Evolutionary conservation across 2,329 filamentous ascomycete genomes (phyloP).

Genomic region (Stachybotrys chartarum): DNA sequence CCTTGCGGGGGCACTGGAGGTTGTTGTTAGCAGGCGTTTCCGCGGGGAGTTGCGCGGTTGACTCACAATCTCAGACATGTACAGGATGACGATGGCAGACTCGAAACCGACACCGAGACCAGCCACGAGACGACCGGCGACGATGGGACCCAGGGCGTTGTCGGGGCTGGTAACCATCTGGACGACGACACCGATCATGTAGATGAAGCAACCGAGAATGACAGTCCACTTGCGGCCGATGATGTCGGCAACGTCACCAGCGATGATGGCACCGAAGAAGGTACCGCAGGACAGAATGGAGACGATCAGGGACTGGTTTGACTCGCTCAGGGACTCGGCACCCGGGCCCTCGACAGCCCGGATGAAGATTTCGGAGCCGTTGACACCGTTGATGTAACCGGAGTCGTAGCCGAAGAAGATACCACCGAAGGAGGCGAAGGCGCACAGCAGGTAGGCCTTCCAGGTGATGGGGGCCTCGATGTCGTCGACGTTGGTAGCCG

Average conservation of each 20-base stretch:
- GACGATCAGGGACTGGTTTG: constrained; percentile 52
- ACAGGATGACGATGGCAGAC: constrained; percentile 72
- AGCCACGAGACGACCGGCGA: constrained; percentile 66
- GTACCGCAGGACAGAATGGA: constrained; percentile 73
- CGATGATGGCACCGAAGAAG: constrained; percentile 72
- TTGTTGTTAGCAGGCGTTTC: constrained; percentile 1
- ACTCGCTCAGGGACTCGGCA: constrained; percentile 25
- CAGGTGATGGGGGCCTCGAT: constrained; percentile 63
- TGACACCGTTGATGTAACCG: constrained; percentile 65
- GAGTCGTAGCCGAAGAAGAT: constrained; percentile 78
- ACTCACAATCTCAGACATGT: constrained; percentile 76
- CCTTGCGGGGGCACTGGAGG: constrained; percentile 52
- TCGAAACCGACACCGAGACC: constrained; percentile 77
- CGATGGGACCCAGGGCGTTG: constrained; percentile 52
- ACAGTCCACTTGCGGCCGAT: constrained; percentile 68
- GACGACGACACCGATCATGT: constrained; percentile 59
- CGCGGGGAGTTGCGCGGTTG: neutral
- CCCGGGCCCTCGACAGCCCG: constrained; percentile 37
- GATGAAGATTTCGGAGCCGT: constrained; percentile 46
- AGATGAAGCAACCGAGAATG: constrained; percentile 65
- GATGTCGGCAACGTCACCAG: constrained; percentile 69
- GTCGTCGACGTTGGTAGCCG: constrained; percentile 45
- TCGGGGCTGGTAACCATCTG: constrained; percentile 49
- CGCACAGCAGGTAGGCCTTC: constrained; percentile 63
- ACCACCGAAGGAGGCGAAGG: constrained; percentile 63